Evolutionary conservation across 2,329 filamentous ascomycete species (phyloP).

Genomic region (Alternaria dauci): DNA sequence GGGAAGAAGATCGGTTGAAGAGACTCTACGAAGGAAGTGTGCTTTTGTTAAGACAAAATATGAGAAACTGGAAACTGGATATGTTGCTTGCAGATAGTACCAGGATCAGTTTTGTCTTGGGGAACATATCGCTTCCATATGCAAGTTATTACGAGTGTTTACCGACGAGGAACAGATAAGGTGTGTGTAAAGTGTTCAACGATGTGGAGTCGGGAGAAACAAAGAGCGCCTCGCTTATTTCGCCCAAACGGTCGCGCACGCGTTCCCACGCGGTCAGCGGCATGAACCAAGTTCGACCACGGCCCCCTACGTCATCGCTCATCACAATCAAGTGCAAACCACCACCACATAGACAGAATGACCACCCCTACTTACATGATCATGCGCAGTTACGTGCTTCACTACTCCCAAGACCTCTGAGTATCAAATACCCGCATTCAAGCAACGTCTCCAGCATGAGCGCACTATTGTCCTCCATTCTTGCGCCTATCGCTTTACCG

Average conservation of each 20-base stretch:
- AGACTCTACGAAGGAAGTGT: too few species aligned
- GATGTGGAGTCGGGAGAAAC: not conserved
- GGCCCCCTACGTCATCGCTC: constrained; percentile 15
- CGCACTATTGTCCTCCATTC: constrained; percentile 35
- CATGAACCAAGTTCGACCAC: constrained; percentile 14
- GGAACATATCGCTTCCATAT: not conserved
- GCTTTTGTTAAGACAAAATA: too few species aligned
- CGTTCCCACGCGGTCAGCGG: not conserved
- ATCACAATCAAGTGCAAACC: constrained; percentile 8
- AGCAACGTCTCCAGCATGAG: constrained; percentile 32
- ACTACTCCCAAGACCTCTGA: not conserved
- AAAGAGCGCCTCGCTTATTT: constrained; percentile 6
- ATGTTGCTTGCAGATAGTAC: too few species aligned
- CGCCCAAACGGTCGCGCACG: constrained; percentile 3
- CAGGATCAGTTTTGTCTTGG: not conserved
- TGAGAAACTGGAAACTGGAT: too few species aligned
- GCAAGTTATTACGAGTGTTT: not conserved
- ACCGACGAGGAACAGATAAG: not conserved
- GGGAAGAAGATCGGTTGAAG: too few species aligned
- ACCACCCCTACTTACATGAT: constrained; percentile 7
- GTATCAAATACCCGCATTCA: not conserved
- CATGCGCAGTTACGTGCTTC: not conserved
- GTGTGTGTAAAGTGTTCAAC: not conserved
- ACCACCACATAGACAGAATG: not conserved
- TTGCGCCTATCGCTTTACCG: constrained; percentile 50